phyloP scores from a whole-genome alignment of 768 basidiomycete species.

The Termitomyces sp. region DNA sequence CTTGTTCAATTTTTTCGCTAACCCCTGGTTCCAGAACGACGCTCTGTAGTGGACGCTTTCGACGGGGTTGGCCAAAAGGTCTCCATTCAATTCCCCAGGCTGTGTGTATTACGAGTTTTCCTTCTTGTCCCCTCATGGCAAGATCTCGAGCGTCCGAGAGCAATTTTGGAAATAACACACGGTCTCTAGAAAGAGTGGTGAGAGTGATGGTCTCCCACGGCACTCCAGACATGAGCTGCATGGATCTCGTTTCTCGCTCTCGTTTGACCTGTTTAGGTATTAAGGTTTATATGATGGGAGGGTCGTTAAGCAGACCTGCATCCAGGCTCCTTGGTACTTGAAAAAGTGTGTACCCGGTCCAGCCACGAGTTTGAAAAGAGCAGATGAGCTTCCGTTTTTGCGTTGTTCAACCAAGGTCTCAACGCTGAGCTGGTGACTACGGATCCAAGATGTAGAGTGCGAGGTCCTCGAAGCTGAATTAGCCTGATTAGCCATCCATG shows the following conservation, averaged over 20 bases:
- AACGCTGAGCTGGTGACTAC: constrained; percentile 92
- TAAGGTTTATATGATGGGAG: constrained; percentile 3
- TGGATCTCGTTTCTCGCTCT: constrained; percentile 89
- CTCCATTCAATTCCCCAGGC: constrained; percentile 98
- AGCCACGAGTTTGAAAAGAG: constrained; percentile 90
- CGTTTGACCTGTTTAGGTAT: constrained; percentile 71
- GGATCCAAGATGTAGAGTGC: constrained; percentile 48
- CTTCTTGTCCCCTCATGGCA: constrained; percentile 83
- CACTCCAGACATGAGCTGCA: constrained; percentile 86
- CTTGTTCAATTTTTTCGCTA: constrained; percentile 79
- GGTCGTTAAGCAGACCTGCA: constrained; percentile 62
- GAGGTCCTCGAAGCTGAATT: constrained; percentile 25
- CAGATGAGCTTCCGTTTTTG: constrained; percentile 88
- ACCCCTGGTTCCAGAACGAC: constrained; percentile 85
- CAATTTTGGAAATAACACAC: constrained; percentile 73
- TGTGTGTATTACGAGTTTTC: constrained; percentile 93
- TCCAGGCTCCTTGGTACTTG: constrained; percentile 89
- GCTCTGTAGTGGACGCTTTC: constrained; percentile 82
- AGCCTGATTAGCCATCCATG: constrained; percentile 88
- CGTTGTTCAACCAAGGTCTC: constrained; percentile 88
- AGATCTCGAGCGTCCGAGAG: constrained; percentile 88
- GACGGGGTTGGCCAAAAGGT: constrained; percentile 89
- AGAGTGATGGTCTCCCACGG: constrained; percentile 98
- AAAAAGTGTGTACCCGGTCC: constrained; percentile 95
- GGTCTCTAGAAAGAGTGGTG: constrained; percentile 88